Conservation (phyloP, 495 filamentous ascomycete species). For the Aspergillus indologenus region DNA sequence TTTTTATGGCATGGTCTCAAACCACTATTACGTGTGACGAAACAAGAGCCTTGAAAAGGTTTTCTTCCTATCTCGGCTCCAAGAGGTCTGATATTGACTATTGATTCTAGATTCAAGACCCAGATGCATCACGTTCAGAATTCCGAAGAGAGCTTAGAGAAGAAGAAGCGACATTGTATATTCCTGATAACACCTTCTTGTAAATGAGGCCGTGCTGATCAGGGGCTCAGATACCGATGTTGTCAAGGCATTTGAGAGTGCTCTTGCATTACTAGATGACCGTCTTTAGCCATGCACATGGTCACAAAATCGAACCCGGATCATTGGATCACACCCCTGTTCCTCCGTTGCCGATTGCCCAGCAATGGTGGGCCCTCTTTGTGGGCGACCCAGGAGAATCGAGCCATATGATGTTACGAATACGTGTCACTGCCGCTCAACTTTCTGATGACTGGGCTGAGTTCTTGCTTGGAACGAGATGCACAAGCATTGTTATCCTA, state of each 20-base stretch:
- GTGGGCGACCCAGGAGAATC: neutral
- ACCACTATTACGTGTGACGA: conserved; percentile 65
- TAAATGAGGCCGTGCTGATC: conserved; percentile 1
- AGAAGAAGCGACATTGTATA: conserved; percentile 74
- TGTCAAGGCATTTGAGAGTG: conserved; percentile 77
- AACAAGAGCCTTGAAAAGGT: conserved; percentile 67
- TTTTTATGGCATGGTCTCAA: conserved; percentile 68
- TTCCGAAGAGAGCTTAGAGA: conserved; percentile 61
- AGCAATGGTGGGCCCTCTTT: neutral
- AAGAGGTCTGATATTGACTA: conserved; percentile 1
- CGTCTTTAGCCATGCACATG: conserved; percentile 23
- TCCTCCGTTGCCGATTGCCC: neutral
- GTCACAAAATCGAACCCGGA: neutral
- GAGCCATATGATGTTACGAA: neutral
- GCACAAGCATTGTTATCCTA: neutral
- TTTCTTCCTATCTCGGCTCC: neutral
- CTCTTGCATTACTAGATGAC: conserved; percentile 61
- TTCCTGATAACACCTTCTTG: conserved; percentile 4
- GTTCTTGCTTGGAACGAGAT: neutral
- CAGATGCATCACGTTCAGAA: conserved; percentile 70
- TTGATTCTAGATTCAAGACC: conserved; percentile 61
- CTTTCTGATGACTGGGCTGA: neutral
- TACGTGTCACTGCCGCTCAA: neutral
- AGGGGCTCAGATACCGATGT: conserved; percentile 62
- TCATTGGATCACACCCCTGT: neutral